phyloP scores from a whole-genome alignment of 768 basidiomycete species.

The Mycena olivaceomarginata region DNA sequence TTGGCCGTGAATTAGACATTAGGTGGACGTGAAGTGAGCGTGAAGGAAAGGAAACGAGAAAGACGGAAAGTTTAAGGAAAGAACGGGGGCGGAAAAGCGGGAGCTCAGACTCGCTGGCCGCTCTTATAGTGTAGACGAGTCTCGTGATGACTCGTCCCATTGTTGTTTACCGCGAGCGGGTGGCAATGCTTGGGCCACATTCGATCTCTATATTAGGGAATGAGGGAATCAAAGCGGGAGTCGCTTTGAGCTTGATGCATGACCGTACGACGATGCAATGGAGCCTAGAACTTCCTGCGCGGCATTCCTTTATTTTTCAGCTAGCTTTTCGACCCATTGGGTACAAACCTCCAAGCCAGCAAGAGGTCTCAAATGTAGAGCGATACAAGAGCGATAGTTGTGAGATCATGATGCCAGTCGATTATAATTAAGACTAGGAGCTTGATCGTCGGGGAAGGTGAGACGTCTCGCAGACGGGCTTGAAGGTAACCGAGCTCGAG shows the following conservation, averaged over 20 bases:
- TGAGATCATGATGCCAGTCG: too few species aligned
- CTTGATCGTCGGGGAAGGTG: too few species aligned
- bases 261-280: too few species aligned
- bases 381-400: too few species aligned
- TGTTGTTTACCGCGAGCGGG: not conserved
- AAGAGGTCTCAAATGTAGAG: too few species aligned
- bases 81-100: not conserved
- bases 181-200: not conserved
- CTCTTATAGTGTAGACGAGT: not conserved
- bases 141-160: slow-evolving; percentile 1
- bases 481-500: too few species aligned
- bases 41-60: not conserved
- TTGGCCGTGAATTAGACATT: slow-evolving; percentile 8
- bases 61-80: not conserved
- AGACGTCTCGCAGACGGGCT: too few species aligned
- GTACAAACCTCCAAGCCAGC: too few species aligned
- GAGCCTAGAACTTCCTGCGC: too few species aligned
- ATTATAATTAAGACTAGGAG: too few species aligned
- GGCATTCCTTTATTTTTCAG: not conserved
- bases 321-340: too few species aligned
- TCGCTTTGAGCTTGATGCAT: not conserved
- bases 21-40: not conserved
- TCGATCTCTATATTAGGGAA: slow-evolving; percentile 78
- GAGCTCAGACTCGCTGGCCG: not conserved
- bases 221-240: slow-evolving; percentile 69